These are phyloP conservation scores for Fusarium cyanostomum DNA, from an alignment of 2,329 filamentous ascomycete genomes.

Conservation along the genomic window DNA sequence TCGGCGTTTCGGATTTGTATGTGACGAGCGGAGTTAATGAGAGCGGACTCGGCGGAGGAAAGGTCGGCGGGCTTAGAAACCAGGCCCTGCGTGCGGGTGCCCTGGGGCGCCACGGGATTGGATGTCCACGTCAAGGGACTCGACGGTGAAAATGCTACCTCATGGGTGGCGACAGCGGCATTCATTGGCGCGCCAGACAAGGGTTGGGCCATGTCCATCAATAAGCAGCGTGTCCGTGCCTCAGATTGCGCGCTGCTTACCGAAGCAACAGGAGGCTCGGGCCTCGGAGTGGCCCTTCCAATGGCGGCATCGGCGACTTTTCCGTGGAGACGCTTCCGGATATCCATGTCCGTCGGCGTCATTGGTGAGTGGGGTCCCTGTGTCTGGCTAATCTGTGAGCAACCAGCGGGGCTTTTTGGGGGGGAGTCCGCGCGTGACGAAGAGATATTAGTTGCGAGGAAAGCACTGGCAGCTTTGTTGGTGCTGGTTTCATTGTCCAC, in stretches of 20 bases:
- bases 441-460: constrained; percentile 27
- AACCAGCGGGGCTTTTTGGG: not conserved
- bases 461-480: constrained; percentile 1
- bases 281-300: constrained; percentile 21
- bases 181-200: constrained; percentile 42
- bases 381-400: constrained; percentile 3
- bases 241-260: constrained; percentile 25
- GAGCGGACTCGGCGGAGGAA: constrained; percentile 22
- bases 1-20: constrained; percentile 35
- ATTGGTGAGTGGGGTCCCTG: constrained; percentile 34
- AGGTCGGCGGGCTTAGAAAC: constrained; percentile 30
- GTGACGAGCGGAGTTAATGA: constrained; percentile 33
- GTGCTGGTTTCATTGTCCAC: not conserved
- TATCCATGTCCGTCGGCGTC: constrained; percentile 37
- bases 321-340: constrained; percentile 26
- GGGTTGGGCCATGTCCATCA: constrained; percentile 33
- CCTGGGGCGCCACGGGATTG: constrained; percentile 27
- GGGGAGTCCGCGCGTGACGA: constrained; percentile 23
- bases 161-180: constrained; percentile 27
- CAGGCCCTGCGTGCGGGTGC: constrained; percentile 22
- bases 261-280: constrained; percentile 31
- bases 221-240: constrained; percentile 30
- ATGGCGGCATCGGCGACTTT: constrained; percentile 35
- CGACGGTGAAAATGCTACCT: constrained; percentile 20
- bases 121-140: constrained; percentile 26